Conservation (phyloP, 768 basidiomycete genomes). For the Auriscalpium orientale region DNA sequence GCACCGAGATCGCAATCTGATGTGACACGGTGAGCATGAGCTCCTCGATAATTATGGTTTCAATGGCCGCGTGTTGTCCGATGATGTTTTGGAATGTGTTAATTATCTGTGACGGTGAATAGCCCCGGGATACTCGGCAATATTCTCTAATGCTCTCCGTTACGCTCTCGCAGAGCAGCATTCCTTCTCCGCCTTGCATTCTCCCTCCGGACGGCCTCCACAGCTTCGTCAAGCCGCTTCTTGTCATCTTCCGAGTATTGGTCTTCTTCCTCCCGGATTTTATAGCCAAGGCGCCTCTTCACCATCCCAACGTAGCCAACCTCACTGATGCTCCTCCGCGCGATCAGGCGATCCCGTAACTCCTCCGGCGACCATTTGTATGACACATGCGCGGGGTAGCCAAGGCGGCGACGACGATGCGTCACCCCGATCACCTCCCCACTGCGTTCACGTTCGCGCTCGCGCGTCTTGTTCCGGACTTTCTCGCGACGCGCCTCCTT, state of each 20-base stretch:
- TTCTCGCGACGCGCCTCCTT: constrained; percentile 52
- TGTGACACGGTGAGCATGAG: too few species aligned
- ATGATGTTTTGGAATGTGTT: too few species aligned
- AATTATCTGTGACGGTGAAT: too few species aligned
- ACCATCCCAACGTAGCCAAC: constrained; percentile 66
- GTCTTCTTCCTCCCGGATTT: constrained; percentile 30
- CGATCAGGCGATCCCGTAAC: constrained; percentile 41
- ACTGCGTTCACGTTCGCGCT: constrained; percentile 48
- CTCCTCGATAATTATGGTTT: too few species aligned
- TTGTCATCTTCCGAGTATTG: constrained; percentile 21
- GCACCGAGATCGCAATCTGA: too few species aligned
- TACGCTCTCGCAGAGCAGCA: too few species aligned
- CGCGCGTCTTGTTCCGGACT: constrained; percentile 57
- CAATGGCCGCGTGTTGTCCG: too few species aligned
- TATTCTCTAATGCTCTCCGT: too few species aligned
- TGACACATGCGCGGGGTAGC: constrained; percentile 59
- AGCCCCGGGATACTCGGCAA: too few species aligned
- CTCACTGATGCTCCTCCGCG: constrained; percentile 45
- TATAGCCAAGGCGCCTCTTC: constrained; percentile 50
- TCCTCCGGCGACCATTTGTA: constrained; percentile 42
- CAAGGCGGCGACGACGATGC: constrained; percentile 37
- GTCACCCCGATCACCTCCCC: constrained; percentile 54
- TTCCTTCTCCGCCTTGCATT: not conserved
- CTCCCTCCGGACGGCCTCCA: constrained; percentile 18
- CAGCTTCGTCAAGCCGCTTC: constrained; percentile 20